phyloP scores from a whole-genome alignment of 768 basidiomycete species.

The Suillus plorans region DNA sequence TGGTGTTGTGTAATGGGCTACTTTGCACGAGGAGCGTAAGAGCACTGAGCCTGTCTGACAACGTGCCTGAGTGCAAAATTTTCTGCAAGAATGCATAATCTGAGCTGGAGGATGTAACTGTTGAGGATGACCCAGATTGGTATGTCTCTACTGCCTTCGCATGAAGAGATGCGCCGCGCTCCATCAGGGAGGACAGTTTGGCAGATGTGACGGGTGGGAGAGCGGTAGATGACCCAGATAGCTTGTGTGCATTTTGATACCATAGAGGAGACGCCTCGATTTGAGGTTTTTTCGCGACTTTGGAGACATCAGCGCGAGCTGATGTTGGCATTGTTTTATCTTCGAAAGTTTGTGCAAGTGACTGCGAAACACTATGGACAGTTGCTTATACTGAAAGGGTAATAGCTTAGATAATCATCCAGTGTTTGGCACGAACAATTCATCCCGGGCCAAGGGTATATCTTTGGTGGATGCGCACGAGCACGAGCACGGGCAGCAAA shows the following conservation, averaged over 20 bases:
- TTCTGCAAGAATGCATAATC: slow-evolving; percentile 82
- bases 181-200: slow-evolving; percentile 43
- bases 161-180: slow-evolving; percentile 51
- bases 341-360: not conserved
- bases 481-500: too few relatives aligned
- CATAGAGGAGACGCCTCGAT: slow-evolving; percentile 47
- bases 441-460: too few relatives aligned
- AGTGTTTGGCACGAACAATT: too few relatives aligned
- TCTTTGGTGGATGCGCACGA: too few relatives aligned
- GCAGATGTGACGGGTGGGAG: slow-evolving; percentile 38
- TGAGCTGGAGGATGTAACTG: slow-evolving; percentile 48
- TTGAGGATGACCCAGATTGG: slow-evolving; percentile 50
- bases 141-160: slow-evolving; percentile 42
- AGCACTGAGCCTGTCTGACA: slow-evolving; percentile 89
- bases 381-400: not conserved
- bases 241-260: slow-evolving; percentile 48
- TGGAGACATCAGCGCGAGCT: slow-evolving; percentile 7
- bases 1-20: slow-evolving; percentile 82
- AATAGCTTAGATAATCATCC: not conserved
- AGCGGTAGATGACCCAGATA: slow-evolving; percentile 32
- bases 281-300: slow-evolving; percentile 14
- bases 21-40: slow-evolving; percentile 87
- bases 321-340: slow-evolving; percentile 11
- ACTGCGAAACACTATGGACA: too few relatives aligned
- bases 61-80: slow-evolving; percentile 84